Conservation (phyloP, 2,329 filamentous ascomycete genomes). For the Tolypocladium sp. region DNA sequence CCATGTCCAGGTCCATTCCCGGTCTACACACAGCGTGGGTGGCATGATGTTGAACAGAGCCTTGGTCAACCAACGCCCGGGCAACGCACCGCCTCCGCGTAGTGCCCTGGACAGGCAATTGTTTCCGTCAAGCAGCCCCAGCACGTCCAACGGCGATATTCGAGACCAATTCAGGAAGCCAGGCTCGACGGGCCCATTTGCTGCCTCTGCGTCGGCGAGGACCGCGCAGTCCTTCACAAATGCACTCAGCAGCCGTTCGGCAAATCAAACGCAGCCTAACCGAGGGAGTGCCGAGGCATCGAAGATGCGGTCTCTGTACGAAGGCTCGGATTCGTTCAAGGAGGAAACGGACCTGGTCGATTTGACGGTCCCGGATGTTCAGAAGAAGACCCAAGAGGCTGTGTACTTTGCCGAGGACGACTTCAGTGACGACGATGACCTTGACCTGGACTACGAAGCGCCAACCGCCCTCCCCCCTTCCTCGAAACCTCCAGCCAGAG, state of each 20-base stretch:
- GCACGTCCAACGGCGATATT: constrained; percentile 35
- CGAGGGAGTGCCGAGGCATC: constrained; percentile 12
- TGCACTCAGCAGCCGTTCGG: constrained; percentile 17
- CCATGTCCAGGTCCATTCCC: constrained; percentile 12
- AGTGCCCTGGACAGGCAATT: constrained; percentile 37
- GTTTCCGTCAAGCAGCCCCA: constrained; percentile 49
- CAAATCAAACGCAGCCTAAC: constrained; percentile 19
- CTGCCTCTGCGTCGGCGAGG: constrained; percentile 30
- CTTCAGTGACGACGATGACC: constrained; percentile 73
- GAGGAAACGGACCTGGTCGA: constrained; percentile 20
- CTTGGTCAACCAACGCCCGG: constrained; percentile 9
- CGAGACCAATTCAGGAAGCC: constrained; percentile 40
- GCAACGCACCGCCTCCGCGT: constrained; percentile 24
- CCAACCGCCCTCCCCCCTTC: constrained; percentile 39
- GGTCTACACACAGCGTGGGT: constrained; percentile 1
- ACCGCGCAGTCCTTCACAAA: constrained; percentile 16
- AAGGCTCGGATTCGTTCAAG: constrained; percentile 38
- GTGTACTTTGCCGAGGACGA: constrained; percentile 71
- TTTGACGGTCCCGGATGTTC: constrained; percentile 19
- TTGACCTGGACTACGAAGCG: constrained; percentile 61
- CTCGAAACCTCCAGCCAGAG: constrained; percentile 22
- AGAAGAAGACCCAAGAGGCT: constrained; percentile 15
- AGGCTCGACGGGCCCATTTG: constrained; percentile 22
- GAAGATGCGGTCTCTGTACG: constrained; percentile 33
- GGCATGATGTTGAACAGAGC: constrained; percentile 9